Percentiles rank a stretch among this genome's conserved stretches.
phyloP scores from a whole-genome alignment of 2,329 filamentous ascomycete genomes.

The Curvularia sp. region DNA sequence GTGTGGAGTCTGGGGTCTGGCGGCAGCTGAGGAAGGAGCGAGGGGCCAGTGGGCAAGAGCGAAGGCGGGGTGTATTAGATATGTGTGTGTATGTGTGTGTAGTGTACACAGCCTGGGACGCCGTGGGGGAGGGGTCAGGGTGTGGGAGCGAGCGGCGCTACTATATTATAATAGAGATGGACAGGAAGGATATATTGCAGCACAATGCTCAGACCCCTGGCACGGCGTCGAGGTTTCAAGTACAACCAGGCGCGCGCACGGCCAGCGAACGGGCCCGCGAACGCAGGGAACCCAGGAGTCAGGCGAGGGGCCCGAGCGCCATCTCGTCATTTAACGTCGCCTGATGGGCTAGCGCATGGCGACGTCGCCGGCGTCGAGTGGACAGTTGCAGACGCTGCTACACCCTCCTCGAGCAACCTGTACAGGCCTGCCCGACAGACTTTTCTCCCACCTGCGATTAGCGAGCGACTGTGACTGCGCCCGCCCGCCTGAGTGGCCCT shows the following conservation, averaged over 20 bases:
- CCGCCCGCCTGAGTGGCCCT: slow-evolving; percentile 8
- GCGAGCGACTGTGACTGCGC: background rate
- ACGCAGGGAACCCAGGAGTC: slow-evolving; percentile 10
- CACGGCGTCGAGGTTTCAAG: slow-evolving; percentile 24
- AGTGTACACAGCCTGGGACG: no score
- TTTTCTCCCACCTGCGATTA: background rate
- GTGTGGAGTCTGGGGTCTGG: no score
- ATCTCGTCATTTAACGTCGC: slow-evolving; percentile 13
- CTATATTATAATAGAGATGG: no score
- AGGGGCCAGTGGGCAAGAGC: no score
- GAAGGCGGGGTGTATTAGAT: no score
- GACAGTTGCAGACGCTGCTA: no score
- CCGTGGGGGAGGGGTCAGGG: no score
- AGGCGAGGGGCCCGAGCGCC: slow-evolving; percentile 16
- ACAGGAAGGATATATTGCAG: slow-evolving; percentile 6
- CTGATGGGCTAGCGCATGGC: background rate
- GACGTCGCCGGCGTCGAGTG: no score
- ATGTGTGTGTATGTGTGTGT: no score
- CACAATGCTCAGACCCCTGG: slow-evolving; percentile 6
- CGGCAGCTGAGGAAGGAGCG: no score
- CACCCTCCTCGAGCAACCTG: background rate
- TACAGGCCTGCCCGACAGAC: background rate
- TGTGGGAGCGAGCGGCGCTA: no score
- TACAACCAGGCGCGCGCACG: slow-evolving; percentile 8
- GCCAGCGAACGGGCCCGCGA: slow-evolving; percentile 1